phyloP scores from a whole-genome alignment of 805 yeast species.

The Candida yuanshanica region DNA sequence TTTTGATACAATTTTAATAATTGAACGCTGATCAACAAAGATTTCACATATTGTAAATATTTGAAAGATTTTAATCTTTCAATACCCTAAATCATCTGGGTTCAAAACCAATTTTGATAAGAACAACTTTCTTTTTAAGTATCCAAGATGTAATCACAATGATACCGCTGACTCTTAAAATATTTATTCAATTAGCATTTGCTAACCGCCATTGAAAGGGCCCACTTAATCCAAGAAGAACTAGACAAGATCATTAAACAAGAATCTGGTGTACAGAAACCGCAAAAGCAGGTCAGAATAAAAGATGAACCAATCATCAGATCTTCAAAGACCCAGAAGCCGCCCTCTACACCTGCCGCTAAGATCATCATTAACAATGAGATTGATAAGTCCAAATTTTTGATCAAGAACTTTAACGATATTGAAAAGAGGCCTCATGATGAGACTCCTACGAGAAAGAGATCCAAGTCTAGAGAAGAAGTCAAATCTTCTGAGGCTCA shows the following conservation, averaged over 20 bases:
- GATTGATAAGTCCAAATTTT: slow-evolving; percentile 17
- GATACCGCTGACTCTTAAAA: neutral
- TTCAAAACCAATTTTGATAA: no score
- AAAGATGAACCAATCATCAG: slow-evolving; percentile 14
- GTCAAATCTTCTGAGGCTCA: neutral
- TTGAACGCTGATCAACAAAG: no score
- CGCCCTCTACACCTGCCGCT: slow-evolving; percentile 17
- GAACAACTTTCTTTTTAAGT: no score
- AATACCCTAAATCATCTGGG: no score
- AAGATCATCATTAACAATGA: slow-evolving; percentile 5
- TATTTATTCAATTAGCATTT: neutral
- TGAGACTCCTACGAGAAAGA: slow-evolving; percentile 11
- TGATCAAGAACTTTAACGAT: slow-evolving; percentile 10
- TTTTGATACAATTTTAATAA: no score
- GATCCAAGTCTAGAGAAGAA: slow-evolving; percentile 4
- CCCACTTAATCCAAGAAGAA: neutral
- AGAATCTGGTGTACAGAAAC: neutral
- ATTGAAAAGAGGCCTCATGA: neutral
- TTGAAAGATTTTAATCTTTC: no score
- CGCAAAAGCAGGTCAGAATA: slow-evolving; percentile 14
- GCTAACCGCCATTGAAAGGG: neutral
- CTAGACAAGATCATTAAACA: neutral
- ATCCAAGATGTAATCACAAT: neutral
- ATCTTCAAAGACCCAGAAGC: neutral
- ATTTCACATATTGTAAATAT: no score